Percentiles rank a stretch among this genome's conserved stretches.
These are phyloP conservation scores for Digitaria exilis DNA, from an alignment of 202 grass and related monocot genomes.

Conservation along the genomic window DNA sequence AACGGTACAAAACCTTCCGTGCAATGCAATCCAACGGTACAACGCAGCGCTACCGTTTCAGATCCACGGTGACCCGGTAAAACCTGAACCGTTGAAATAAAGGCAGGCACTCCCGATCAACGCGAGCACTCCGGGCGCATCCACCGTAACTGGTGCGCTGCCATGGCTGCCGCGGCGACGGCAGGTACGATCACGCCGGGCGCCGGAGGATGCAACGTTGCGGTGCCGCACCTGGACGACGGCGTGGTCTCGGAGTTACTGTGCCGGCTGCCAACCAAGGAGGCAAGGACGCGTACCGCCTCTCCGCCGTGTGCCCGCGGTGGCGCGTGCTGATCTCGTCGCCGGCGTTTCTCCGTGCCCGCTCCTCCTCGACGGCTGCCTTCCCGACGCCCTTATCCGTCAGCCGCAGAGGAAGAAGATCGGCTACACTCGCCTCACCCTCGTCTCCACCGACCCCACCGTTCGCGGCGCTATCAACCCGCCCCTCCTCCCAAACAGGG, in stretches of 20 bases:
- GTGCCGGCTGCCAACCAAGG: too few relatives aligned
- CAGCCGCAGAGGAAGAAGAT: constrained; percentile 7
- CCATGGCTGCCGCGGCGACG: too few relatives aligned
- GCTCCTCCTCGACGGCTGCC: not conserved
- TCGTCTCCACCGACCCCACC: constrained; percentile 1
- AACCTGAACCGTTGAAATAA: not conserved
- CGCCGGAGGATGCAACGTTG: not conserved
- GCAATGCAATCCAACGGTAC: too few relatives aligned
- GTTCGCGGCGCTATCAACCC: not conserved
- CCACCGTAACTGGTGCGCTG: too few relatives aligned
- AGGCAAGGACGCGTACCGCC: not conserved
- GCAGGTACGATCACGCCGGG: not conserved
- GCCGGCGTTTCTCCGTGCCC: not conserved
- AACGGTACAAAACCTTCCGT: too few relatives aligned
- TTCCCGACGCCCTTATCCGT: not conserved
- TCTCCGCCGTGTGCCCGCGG: not conserved
- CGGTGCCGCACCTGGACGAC: not conserved
- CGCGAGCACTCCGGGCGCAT: not conserved
- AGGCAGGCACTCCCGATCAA: not conserved
- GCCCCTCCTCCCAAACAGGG: not conserved
- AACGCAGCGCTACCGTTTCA: too few relatives aligned
- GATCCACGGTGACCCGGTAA: not conserved
- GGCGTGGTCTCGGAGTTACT: not conserved
- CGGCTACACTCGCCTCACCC: not conserved
- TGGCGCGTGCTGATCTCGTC: not conserved